Conservation (phyloP, 768 basidiomycete genomes). For the Antrodiella citrinella region DNA sequence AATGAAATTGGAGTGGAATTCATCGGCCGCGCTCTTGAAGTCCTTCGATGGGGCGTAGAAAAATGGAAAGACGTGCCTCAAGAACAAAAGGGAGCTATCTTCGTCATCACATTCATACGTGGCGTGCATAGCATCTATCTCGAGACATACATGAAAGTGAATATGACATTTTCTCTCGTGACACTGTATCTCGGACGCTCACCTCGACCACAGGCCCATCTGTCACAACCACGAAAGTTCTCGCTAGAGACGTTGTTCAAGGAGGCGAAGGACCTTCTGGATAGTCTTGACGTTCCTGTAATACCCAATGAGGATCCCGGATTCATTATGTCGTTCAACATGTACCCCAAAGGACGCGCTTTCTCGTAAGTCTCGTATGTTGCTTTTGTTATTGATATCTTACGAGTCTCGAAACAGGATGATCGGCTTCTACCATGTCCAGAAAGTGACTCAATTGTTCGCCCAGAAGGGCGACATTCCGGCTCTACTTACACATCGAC, state of each 20-base stretch:
- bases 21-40: slow-evolving; percentile 27
- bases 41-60: slow-evolving; percentile 34
- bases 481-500: background rate
- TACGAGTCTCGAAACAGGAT: background rate
- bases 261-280: slow-evolving; percentile 15
- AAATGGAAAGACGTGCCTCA: slow-evolving; percentile 30
- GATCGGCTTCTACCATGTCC: slow-evolving; percentile 10
- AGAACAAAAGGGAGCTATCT: slow-evolving; percentile 34
- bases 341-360: slow-evolving; percentile 10
- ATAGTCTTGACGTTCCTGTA: background rate
- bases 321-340: slow-evolving; percentile 4
- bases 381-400: background rate
- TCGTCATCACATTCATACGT: slow-evolving; percentile 33
- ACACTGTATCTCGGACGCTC: background rate
- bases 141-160: slow-evolving; percentile 26
- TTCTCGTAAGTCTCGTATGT: slow-evolving; percentile 3
- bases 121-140: slow-evolving; percentile 31
- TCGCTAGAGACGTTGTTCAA: slow-evolving; percentile 6
- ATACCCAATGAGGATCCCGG: slow-evolving; percentile 3
- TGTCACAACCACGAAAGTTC: background rate
- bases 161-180: background rate
- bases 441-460: slow-evolving; percentile 1
- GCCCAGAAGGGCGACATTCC: background rate
- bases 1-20: slow-evolving; percentile 24
- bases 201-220: background rate